Percentiles rank a stretch among this genome's conserved stretches.
Evolutionary conservation across 371 early-diverging fungal species (phyloP).

Genomic region (Lichtheimia ramosa): DNA sequence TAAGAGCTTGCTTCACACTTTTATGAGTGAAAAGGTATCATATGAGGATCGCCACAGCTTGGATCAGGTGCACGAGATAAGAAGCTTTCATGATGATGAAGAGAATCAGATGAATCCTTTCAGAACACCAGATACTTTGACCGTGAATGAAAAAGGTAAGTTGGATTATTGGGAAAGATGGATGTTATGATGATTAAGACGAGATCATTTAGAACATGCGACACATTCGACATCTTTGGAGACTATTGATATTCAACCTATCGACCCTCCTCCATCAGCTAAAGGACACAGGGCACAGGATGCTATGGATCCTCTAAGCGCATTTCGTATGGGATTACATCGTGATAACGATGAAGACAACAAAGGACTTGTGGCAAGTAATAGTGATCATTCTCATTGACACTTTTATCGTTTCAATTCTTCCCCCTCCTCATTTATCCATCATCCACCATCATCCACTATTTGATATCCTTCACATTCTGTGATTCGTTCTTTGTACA

Average conservation of each 20-base stretch:
- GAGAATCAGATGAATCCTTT: background rate
- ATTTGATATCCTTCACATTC: too few relatives aligned
- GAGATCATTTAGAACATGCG: too few relatives aligned
- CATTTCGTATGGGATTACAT: background rate
- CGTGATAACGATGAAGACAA: constrained; percentile 1
- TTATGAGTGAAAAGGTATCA: constrained; percentile 21
- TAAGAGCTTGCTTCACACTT: constrained; percentile 20
- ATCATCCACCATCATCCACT: background rate
- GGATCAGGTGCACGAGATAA: background rate
- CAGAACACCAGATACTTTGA: background rate
- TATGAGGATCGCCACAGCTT: constrained; percentile 13
- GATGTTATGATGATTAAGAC: too few relatives aligned
- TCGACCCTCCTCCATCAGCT: background rate
- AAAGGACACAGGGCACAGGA: background rate
- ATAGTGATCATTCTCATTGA: too few relatives aligned
- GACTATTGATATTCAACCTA: background rate
- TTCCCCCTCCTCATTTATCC: background rate
- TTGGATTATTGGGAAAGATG: too few relatives aligned
- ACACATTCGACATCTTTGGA: background rate
- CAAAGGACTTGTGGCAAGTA: background rate
- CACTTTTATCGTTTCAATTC: too few relatives aligned
- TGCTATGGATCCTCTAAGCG: background rate
- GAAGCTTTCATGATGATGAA: background rate
- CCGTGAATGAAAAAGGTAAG: too few relatives aligned
- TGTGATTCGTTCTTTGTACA: too few relatives aligned